A percentile compares a stretch with the other conserved stretches of the same genome.
Conservation (phyloP, 352 stramenopile species). For the Thraustotheca clavata region DNA sequence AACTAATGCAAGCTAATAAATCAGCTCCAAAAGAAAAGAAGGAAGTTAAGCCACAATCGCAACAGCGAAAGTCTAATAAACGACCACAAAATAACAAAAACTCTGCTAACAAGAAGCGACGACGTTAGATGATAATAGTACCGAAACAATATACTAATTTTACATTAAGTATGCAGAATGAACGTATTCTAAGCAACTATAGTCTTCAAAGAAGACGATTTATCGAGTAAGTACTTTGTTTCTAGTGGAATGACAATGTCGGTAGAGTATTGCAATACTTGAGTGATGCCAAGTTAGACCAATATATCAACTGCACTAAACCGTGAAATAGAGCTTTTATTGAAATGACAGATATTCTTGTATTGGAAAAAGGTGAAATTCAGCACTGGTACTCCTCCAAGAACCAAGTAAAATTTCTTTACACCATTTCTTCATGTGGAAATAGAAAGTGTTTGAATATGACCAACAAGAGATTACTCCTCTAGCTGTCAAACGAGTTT, state of each 20-base stretch:
- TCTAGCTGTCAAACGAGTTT: constrained; percentile 14
- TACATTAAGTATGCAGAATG: too few relatives aligned
- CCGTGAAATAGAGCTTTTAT: not conserved
- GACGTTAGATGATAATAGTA: too few relatives aligned
- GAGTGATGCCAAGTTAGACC: too few relatives aligned
- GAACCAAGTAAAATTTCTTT: not conserved
- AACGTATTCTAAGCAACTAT: too few relatives aligned
- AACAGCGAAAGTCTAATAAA: not conserved
- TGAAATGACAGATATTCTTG: constrained; percentile 15
- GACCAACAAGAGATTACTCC: not conserved
- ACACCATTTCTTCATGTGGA: not conserved
- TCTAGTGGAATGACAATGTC: too few relatives aligned
- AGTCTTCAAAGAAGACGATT: too few relatives aligned
- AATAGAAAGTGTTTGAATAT: constrained; percentile 15
- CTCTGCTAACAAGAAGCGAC: constrained; percentile 7
- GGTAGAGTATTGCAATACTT: too few relatives aligned
- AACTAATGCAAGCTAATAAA: not conserved
- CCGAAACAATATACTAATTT: too few relatives aligned
- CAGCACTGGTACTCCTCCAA: constrained; percentile 7
- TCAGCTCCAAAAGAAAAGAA: not conserved
- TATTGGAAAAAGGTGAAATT: constrained; percentile 15
- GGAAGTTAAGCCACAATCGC: not conserved
- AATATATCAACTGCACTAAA: too few relatives aligned
- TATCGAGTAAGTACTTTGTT: too few relatives aligned
- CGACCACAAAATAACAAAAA: constrained; percentile 13